Percentiles rank a stretch among this genome's conserved stretches.
These are phyloP conservation scores for Scopulariopsis brevicaulis DNA, from an alignment of 2,329 filamentous ascomycete species.

Conservation along the genomic window DNA sequence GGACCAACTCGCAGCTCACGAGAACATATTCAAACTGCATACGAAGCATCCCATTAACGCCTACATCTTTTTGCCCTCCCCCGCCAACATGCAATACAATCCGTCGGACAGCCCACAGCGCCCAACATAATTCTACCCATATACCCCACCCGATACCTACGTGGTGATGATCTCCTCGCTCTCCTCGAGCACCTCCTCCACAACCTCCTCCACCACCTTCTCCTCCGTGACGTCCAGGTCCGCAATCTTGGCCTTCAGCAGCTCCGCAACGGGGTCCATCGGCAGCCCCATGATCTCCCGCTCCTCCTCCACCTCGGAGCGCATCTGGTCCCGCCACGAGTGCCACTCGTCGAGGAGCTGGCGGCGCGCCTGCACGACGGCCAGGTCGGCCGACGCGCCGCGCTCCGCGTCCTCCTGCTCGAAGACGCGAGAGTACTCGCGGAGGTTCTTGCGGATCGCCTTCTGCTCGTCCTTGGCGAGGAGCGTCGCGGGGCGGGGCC, in stretches of 20 bases:
- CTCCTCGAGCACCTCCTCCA: conserved; percentile 76
- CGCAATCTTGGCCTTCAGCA: conserved; percentile 44
- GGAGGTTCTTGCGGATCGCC: conserved; percentile 93
- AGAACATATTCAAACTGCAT: neutral
- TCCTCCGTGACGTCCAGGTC: conserved; percentile 47
- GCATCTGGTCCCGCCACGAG: conserved; percentile 66
- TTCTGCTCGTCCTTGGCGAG: conserved; percentile 96
- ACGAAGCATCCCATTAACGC: neutral
- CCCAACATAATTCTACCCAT: neutral
- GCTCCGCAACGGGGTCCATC: conserved; percentile 49
- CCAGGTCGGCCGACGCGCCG: conserved; percentile 85
- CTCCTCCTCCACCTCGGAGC: conserved; percentile 63
- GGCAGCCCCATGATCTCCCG: conserved; percentile 56
- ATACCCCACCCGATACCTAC: conserved; percentile 11
- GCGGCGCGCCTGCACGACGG: conserved; percentile 81
- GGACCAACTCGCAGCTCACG: neutral
- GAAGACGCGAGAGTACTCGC: conserved; percentile 90
- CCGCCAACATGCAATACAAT: neutral
- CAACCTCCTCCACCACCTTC: conserved; percentile 76
- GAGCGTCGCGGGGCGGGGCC: conserved; percentile 81
- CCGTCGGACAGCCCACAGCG: neutral
- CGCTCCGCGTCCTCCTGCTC: conserved; percentile 92
- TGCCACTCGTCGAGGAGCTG: conserved; percentile 80
- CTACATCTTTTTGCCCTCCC: neutral
- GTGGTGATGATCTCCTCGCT: conserved; percentile 59